Percentiles rank a stretch among this genome's conserved stretches.
Conservation (phyloP, 257 asterid species). For the Ophiorrhiza pumila region DNA sequence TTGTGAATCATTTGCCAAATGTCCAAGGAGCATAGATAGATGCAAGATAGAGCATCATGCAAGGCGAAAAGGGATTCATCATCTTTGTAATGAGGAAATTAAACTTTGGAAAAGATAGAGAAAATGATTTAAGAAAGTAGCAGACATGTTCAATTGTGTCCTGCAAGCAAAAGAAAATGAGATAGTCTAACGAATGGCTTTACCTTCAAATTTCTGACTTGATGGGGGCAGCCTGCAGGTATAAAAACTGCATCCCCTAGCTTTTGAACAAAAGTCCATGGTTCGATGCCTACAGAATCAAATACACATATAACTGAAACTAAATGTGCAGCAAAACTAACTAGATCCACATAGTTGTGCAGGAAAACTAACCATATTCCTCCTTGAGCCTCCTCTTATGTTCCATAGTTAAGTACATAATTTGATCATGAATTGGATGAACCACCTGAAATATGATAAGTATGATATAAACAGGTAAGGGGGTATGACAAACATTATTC, state of each 20-base stretch:
- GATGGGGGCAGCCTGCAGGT: conserved; percentile 97
- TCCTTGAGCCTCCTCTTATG: conserved; percentile 77
- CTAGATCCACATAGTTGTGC: neutral
- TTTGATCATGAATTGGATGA: conserved; percentile 90
- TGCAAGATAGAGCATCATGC: neutral
- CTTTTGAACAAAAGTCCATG: conserved; percentile 86
- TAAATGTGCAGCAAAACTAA: neutral
- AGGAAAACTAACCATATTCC: conserved; percentile 62
- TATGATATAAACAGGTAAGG: neutral
- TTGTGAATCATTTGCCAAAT: neutral
- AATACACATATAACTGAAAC: conserved; percentile 10
- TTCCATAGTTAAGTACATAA: conserved; percentile 69
- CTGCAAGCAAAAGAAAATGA: neutral
- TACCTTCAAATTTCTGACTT: conserved; percentile 68
- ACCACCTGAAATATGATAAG: conserved; percentile 44
- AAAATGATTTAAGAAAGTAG: neutral
- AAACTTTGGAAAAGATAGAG: neutral
- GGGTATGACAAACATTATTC: neutral
- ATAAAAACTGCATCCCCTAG: conserved; percentile 83
- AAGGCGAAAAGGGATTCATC: neutral
- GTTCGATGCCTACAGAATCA: conserved; percentile 62
- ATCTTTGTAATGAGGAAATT: neutral
- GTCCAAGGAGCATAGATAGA: neutral
- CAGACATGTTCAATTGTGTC: neutral
- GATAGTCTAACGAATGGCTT: neutral